These are phyloP conservation scores for Phaeolepiota aurea DNA, from an alignment of 768 basidiomycete genomes.

Conservation along the genomic window DNA sequence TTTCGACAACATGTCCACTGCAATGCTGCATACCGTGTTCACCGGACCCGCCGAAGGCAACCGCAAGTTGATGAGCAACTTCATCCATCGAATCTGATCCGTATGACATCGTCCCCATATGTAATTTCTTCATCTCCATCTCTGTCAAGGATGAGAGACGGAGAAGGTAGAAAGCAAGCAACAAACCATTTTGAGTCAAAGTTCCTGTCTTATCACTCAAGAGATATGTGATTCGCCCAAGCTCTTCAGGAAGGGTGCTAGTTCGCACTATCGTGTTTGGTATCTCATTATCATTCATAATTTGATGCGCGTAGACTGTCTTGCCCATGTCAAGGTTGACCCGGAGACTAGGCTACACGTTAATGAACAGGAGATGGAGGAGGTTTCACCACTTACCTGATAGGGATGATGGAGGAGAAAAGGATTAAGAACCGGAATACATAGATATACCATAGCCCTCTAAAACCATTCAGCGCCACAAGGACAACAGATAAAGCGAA, in stretches of 20 bases:
- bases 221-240: slow-evolving; percentile 92
- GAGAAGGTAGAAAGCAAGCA: slow-evolving; percentile 1
- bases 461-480: slow-evolving; percentile 93
- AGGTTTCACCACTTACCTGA: slow-evolving; percentile 76
- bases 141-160: too few species aligned
- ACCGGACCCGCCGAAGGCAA: slow-evolving; percentile 65
- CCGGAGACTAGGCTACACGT: slow-evolving; percentile 57
- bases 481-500: slow-evolving; percentile 86
- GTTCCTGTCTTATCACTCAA: slow-evolving; percentile 98
- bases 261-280: slow-evolving; percentile 94
- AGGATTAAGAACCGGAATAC: slow-evolving; percentile 95
- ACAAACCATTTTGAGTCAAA: slow-evolving; percentile 88
- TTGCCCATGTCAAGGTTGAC: slow-evolving; percentile 99
- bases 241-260: slow-evolving; percentile 94
- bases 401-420: slow-evolving; percentile 98
- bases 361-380: background rate
- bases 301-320: slow-evolving; percentile 93
- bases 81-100: slow-evolving; percentile 99
- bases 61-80: slow-evolving; percentile 83
- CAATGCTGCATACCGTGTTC: slow-evolving; percentile 37
- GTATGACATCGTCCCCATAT: slow-evolving; percentile 98
- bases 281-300: slow-evolving; percentile 90
- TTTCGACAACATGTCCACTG: too few species aligned
- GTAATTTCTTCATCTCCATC: slow-evolving; percentile 99
- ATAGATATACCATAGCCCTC: slow-evolving; percentile 94